Base-by-base conservation (phyloP, 371 early-diverging fungal genomes). In the Phascolomyces articulosus region DNA sequence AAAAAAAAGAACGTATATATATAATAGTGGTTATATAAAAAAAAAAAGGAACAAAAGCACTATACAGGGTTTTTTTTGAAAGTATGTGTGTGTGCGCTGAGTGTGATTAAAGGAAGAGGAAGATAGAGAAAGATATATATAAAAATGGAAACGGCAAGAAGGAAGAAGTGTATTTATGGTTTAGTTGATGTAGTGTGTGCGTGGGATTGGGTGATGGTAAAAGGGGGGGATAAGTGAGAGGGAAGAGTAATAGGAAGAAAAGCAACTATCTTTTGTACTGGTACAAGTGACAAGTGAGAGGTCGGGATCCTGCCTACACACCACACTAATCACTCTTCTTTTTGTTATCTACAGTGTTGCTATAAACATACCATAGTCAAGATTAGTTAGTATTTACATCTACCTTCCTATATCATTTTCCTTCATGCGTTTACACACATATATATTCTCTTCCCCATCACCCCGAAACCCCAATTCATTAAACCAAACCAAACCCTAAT, bases 301-400 rank as follows among this genome's bases (percentile, higher is more conserved):
- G 51, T 51, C 51, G 51, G 51, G 51, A 51, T 51, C 51, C 51
- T 51, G 51, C 51, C 51, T 51, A 51, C 51, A 18, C 51, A 11
- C 51, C 51, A 51, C 51, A 15, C 51, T n/a, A n/a, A 11, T 51
- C 51, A 51, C 51, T 24, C 23, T 20, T 51, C 51, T 51, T 51
- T 51, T 51, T 51, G 51, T 51, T 51, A 51, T 51, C 51, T 51
- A 51, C 51, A 51, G 51, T 20, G 24, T 28, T 51, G 23, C 51
- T 51, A 51, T 51, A 51, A n/a, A 24, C n/a, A n/a, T n/a, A n/a
- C n/a, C n/a, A n/a, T n/a, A n/a, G n/a, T n/a, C n/a, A n/a, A n/a
- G n/a, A 20, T 1, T 13, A 47, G 34, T 9, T 34, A 11, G 34
- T 13, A n/a, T 13, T 13, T 47, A 13, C 8, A n/a, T 47, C 47